A percentile compares a stretch with the other conserved stretches of the same genome.
Conservation (phyloP, 2,329 filamentous ascomycete genomes). For the Ascochyta koolunga region DNA sequence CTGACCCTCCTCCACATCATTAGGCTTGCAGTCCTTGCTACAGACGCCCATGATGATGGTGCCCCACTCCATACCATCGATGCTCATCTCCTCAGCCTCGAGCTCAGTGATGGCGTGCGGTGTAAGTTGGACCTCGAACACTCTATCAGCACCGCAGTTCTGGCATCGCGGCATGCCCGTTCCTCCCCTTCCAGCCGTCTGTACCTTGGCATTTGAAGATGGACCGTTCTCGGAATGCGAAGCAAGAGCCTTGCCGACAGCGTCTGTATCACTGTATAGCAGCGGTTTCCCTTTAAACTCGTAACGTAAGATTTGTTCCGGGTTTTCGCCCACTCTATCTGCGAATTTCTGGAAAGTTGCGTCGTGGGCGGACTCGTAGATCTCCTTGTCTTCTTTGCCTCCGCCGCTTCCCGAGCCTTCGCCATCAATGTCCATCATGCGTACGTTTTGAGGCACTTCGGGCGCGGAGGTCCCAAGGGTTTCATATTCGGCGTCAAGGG, state of each 20-base stretch:
- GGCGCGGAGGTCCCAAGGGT: constrained; percentile 68
- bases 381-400: constrained; percentile 54
- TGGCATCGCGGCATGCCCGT: constrained; percentile 72
- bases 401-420: constrained; percentile 36
- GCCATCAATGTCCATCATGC: constrained; percentile 50
- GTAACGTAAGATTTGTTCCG: constrained; percentile 59
- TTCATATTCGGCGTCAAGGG: constrained; percentile 90
- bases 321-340: constrained; percentile 57
- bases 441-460: constrained; percentile 55
- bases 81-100: constrained; percentile 71
- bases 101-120: constrained; percentile 89
- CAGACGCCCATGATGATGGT: constrained; percentile 90
- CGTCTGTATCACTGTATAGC: constrained; percentile 80
- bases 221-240: constrained; percentile 37
- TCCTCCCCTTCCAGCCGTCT: constrained; percentile 27
- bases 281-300: constrained; percentile 60
- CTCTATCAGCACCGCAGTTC: constrained; percentile 74
- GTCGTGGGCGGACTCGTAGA: constrained; percentile 57
- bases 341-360: constrained; percentile 59
- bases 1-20: constrained; percentile 63
- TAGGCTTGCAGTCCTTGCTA: constrained; percentile 73
- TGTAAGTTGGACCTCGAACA: constrained; percentile 91
- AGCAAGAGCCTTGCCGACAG: constrained; percentile 69
- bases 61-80: constrained; percentile 97
- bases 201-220: constrained; percentile 38